These are phyloP conservation scores for Fusarium oligoseptatum DNA, from an alignment of 2,329 filamentous ascomycete species.

Conservation along the genomic window DNA sequence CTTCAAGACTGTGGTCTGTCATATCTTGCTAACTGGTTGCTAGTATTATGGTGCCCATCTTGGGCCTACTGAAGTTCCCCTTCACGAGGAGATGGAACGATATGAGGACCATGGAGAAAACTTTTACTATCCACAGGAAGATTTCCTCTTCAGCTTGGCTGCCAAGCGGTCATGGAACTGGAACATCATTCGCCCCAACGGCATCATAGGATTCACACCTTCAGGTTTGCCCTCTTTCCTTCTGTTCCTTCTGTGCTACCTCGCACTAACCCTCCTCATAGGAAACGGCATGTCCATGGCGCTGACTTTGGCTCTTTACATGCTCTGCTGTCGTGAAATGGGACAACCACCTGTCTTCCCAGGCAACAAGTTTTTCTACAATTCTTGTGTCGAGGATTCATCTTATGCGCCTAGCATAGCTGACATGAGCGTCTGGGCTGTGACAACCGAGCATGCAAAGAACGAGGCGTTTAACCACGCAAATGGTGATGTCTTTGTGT, in stretches of 20 bases:
- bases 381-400: conserved; percentile 21
- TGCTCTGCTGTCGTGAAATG: conserved; percentile 26
- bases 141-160: conserved; percentile 28
- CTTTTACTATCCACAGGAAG: conserved; percentile 36
- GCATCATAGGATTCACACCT: conserved; percentile 35
- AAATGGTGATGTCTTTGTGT: conserved; percentile 11
- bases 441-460: conserved; percentile 7
- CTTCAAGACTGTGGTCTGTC: neutral
- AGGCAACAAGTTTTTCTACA: conserved; percentile 33
- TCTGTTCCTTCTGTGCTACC: no score
- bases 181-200: conserved; percentile 34
- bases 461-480: conserved; percentile 15
- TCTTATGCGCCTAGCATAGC: conserved; percentile 26
- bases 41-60: conserved; percentile 37
- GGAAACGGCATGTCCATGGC: conserved; percentile 38
- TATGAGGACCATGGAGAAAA: conserved; percentile 36
- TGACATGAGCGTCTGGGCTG: conserved; percentile 16
- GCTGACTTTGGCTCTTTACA: conserved; percentile 31
- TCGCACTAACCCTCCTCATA: neutral
- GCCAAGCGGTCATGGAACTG: conserved; percentile 31
- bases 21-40: neutral
- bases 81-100: conserved; percentile 29
- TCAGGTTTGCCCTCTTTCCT: conserved; percentile 7
- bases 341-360: conserved; percentile 27
- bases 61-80: conserved; percentile 30